These are phyloP conservation scores for Marasmius sp. DNA, from an alignment of 1,284 basidiomycete species.

Conservation along the genomic window DNA sequence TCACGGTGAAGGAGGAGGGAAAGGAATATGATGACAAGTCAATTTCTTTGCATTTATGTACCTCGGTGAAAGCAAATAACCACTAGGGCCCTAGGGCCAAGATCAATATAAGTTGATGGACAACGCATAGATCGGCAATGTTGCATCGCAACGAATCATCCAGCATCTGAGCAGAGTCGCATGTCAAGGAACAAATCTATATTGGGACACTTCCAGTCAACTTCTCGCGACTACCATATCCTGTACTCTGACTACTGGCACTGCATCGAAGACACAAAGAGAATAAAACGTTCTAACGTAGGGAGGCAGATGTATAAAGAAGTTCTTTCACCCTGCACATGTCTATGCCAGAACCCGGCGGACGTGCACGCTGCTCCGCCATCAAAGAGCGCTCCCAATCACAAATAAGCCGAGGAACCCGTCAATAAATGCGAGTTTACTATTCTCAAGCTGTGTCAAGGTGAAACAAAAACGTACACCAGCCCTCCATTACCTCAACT, in stretches of 20 bases:
- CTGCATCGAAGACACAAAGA: too few relatives aligned
- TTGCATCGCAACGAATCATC: background rate
- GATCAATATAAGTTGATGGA: background rate
- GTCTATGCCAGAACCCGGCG: too few relatives aligned
- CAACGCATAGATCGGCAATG: background rate
- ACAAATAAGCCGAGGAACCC: too few relatives aligned
- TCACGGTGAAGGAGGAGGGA: background rate
- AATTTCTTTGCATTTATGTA: background rate
- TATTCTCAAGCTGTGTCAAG: background rate
- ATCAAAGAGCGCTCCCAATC: too few relatives aligned
- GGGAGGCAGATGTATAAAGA: too few relatives aligned
- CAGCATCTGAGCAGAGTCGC: background rate
- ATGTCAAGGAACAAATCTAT: background rate
- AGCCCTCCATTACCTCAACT: conserved; percentile 19
- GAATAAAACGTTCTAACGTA: too few relatives aligned
- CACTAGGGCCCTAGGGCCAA: background rate
- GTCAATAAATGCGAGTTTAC: too few relatives aligned
- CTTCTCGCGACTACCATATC: background rate
- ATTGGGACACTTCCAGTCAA: background rate
- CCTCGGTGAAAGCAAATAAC: background rate
- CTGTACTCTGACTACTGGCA: too few relatives aligned
- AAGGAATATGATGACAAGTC: background rate
- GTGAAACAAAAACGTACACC: background rate
- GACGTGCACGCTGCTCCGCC: too few relatives aligned
- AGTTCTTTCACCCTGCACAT: too few relatives aligned